Conservation (phyloP, 208 protist genomes). For the Novymonas esmeraldas region DNA sequence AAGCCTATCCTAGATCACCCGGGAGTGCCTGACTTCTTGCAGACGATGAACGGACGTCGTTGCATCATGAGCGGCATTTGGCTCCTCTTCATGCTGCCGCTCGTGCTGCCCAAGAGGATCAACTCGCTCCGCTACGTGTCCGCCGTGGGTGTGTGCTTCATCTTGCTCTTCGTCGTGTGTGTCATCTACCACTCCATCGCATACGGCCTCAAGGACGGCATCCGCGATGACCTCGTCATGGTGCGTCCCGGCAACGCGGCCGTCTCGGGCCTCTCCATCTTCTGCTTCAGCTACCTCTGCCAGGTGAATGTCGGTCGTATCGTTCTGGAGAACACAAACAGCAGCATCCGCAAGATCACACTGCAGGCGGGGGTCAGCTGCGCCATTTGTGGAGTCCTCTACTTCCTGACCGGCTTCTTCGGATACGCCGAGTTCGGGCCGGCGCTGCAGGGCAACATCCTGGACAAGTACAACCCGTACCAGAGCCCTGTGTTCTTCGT, state of each 20-base stretch:
- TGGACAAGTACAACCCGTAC: constrained; percentile 51
- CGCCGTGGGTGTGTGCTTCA: constrained; percentile 44
- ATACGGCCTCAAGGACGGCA: constrained; percentile 42
- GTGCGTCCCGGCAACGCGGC: constrained; percentile 37
- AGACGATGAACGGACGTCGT: constrained; percentile 30
- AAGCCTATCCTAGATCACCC: constrained; percentile 23
- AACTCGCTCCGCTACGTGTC: constrained; percentile 71
- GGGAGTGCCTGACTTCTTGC: constrained; percentile 41
- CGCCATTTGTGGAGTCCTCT: constrained; percentile 48
- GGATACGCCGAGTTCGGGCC: constrained; percentile 69
- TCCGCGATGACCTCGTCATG: constrained; percentile 35
- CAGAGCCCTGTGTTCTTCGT: constrained; percentile 40
- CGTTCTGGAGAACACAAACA: constrained; percentile 39
- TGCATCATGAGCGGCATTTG: constrained; percentile 45
- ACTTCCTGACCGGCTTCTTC: constrained; percentile 58
- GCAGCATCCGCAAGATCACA: constrained; percentile 29
- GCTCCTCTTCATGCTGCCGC: constrained; percentile 57
- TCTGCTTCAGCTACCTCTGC: constrained; percentile 63
- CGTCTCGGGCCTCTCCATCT: constrained; percentile 43
- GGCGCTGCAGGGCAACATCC: constrained; percentile 35
- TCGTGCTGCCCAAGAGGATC: constrained; percentile 52
- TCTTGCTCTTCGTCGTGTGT: constrained; percentile 56
- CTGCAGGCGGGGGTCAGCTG: constrained; percentile 33
- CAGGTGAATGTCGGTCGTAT: constrained; percentile 62
- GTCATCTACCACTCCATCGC: constrained; percentile 40